Evolutionary conservation across 768 basidiomycete genomes (phyloP).

Genomic region (Mrakia frigida): DNA sequence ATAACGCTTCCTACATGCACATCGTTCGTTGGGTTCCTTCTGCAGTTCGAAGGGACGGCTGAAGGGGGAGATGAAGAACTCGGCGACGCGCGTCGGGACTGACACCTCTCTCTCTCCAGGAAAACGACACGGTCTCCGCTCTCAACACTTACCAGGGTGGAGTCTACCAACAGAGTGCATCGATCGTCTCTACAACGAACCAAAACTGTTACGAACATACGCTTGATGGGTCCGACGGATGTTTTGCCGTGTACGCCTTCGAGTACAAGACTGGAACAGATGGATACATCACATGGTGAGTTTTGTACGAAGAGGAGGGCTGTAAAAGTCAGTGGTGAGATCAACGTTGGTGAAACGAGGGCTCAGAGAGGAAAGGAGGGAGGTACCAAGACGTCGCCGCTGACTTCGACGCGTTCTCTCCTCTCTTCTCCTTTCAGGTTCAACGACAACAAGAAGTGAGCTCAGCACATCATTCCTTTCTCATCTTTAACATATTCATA

Average conservation of each 20-base stretch:
- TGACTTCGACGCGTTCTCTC: background rate
- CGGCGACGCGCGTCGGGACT: too few species aligned
- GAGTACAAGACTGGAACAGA: slow-evolving; percentile 38
- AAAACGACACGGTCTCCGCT: background rate
- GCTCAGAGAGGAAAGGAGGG: too few species aligned
- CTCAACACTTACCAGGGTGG: slow-evolving; percentile 27
- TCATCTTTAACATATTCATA: background rate
- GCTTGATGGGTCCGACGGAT: background rate
- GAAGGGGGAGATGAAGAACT: too few species aligned
- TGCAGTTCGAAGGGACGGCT: too few species aligned
- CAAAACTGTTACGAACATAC: slow-evolving; percentile 20
- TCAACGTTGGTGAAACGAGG: too few species aligned
- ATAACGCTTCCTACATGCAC: background rate
- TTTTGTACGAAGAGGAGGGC: too few species aligned
- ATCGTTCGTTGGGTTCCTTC: too few species aligned
- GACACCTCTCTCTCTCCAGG: too few species aligned
- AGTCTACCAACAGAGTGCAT: slow-evolving; percentile 17
- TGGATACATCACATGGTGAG: slow-evolving; percentile 22
- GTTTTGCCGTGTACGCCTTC: slow-evolving; percentile 49
- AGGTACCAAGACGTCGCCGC: background rate
- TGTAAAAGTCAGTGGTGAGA: too few species aligned
- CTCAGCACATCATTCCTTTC: too few species aligned
- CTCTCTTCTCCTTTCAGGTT: background rate
- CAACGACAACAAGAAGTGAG: slow-evolving; percentile 17
- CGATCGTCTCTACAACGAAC: slow-evolving; percentile 14